Evolutionary conservation across 164 flowering plant species (phyloP).

Genomic region (Aristolochia californica): DNA sequence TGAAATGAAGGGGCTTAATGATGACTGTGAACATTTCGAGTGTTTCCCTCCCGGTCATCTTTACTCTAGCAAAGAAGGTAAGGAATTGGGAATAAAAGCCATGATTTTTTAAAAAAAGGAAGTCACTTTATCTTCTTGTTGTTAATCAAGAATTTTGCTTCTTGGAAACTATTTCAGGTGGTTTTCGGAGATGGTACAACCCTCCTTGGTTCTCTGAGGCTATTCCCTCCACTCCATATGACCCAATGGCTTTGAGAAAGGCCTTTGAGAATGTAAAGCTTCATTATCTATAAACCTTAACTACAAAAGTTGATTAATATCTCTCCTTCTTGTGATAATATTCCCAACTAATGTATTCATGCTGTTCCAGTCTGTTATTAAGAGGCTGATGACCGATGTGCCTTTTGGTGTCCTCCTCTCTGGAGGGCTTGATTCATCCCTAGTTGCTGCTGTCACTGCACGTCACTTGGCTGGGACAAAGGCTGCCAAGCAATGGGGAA

Average conservation of each 20-base stretch:
- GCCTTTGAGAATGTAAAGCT: slow-evolving; percentile 68
- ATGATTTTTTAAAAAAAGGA: too few species aligned
- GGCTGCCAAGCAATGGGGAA: slow-evolving; percentile 85
- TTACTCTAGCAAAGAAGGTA: slow-evolving; percentile 70
- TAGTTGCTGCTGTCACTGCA: slow-evolving; percentile 76
- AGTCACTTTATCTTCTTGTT: neutral
- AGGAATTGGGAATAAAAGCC: neutral
- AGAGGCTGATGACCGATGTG: slow-evolving; percentile 95
- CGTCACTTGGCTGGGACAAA: slow-evolving; percentile 73
- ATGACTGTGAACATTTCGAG: slow-evolving; percentile 88
- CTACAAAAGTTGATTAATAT: neutral
- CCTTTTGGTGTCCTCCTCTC: slow-evolving; percentile 89
- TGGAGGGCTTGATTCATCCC: slow-evolving; percentile 86
- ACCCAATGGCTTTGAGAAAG: slow-evolving; percentile 62
- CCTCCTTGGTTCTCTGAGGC: slow-evolving; percentile 77
- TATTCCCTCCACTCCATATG: slow-evolving; percentile 77
- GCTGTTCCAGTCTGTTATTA: slow-evolving; percentile 61
- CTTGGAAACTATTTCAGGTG: slow-evolving; percentile 19
- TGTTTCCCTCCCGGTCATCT: slow-evolving; percentile 85
- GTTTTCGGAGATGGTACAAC: slow-evolving; percentile 68
- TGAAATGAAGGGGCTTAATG: slow-evolving; percentile 79
- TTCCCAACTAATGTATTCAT: neutral
- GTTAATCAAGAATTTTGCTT: neutral
- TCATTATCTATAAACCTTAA: neutral
- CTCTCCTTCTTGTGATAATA: neutral